These are phyloP conservation scores for Rutstroemia sp. DNA, from an alignment of 2,329 filamentous ascomycete species.

Conservation along the genomic window DNA sequence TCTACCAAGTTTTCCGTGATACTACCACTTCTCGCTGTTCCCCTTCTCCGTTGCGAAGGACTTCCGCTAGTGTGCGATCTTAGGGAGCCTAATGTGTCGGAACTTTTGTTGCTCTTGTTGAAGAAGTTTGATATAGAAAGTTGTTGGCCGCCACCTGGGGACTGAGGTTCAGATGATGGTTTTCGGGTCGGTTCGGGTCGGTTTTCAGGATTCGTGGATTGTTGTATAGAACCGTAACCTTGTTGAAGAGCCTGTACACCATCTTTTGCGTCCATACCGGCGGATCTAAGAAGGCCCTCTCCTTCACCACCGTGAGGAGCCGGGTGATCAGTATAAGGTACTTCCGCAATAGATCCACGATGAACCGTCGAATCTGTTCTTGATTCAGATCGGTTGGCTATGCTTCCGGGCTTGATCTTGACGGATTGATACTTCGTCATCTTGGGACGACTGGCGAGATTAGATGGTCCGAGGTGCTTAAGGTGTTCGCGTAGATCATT, in stretches of 20 bases:
- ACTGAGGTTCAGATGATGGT: neutral
- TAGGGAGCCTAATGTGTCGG: conserved; percentile 25
- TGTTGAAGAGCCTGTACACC: conserved; percentile 54
- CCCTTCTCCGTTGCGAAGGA: conserved; percentile 32
- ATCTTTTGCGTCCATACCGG: conserved; percentile 53
- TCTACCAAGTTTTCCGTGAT: conserved; percentile 76
- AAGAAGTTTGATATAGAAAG: conserved; percentile 1
- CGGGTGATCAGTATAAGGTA: conserved; percentile 31
- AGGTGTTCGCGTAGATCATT: conserved; percentile 57
- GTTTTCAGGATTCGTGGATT: neutral
- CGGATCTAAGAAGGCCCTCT: conserved; percentile 44
- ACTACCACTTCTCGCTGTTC: conserved; percentile 61
- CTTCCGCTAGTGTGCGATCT: conserved; percentile 20
- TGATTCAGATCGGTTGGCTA: conserved; percentile 14
- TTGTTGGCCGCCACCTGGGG: neutral
- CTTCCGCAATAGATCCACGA: conserved; percentile 33
- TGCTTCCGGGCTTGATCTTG: conserved; percentile 51
- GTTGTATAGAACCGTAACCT: conserved; percentile 42
- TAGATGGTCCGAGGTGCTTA: conserved; percentile 59
- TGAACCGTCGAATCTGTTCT: conserved; percentile 34
- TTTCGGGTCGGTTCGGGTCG: conserved; percentile 1
- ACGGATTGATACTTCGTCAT: conserved; percentile 55
- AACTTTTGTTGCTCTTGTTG: conserved; percentile 14
- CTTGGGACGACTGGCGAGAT: conserved; percentile 57
- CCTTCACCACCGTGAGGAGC: conserved; percentile 45